Conservation (phyloP, 352 stramenopile genomes). For the Pelagophyceae sp. region DNA sequence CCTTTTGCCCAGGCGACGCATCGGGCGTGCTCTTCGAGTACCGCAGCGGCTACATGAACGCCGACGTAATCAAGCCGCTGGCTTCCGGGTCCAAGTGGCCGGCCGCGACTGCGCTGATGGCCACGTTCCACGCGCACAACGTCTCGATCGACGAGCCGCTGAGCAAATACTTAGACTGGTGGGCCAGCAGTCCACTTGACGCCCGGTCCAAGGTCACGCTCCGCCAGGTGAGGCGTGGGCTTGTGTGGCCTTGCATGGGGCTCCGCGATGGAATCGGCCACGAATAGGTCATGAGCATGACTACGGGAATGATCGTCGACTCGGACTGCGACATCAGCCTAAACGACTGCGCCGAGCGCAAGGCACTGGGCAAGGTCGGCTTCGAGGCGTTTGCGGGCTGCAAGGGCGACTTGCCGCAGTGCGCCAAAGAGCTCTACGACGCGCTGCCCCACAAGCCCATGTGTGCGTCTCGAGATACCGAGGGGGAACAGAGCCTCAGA, state of each 20-base stretch:
- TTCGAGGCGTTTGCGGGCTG: background rate
- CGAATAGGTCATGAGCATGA: background rate
- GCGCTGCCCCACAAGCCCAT: background rate
- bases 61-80: background rate
- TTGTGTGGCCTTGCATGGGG: too few species aligned
- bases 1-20: too few species aligned
- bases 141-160: background rate
- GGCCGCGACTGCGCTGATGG: background rate
- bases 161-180: background rate
- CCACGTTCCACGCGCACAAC: background rate
- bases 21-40: slow-evolving; percentile 6
- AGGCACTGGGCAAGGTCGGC: background rate
- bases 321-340: background rate
- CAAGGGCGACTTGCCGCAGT: background rate
- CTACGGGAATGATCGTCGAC: slow-evolving; percentile 10
- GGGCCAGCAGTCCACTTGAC: background rate
- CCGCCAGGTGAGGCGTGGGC: too few species aligned
- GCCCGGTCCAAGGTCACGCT: background rate
- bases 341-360: background rate
- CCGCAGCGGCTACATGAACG: background rate
- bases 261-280: too few species aligned
- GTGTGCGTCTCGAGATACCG: too few species aligned
- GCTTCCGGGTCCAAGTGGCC: slow-evolving; percentile 1
- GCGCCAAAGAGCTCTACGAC: background rate
- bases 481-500: too few species aligned